Percentiles rank a stretch among this genome's conserved stretches.
phyloP scores from a whole-genome alignment of 2,329 filamentous ascomycete genomes.

The Leptosphaerulina australis region DNA sequence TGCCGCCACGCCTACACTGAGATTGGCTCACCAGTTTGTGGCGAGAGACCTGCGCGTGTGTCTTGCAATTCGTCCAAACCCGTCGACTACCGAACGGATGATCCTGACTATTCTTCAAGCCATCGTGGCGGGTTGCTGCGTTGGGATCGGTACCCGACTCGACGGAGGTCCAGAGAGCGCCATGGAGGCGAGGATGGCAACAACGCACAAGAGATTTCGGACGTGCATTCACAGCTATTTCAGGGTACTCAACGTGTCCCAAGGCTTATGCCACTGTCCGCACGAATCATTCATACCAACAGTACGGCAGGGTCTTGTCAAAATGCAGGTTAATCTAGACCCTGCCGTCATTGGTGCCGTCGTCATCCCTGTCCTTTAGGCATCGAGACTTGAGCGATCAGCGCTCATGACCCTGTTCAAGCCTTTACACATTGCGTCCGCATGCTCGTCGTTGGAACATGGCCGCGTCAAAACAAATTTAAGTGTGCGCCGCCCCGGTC shows the following conservation, averaged over 20 bases:
- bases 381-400: constrained; percentile 35
- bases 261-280: constrained; percentile 11
- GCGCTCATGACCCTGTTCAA: constrained; percentile 26
- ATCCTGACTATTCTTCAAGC: constrained; percentile 8
- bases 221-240: constrained; percentile 18
- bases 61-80: constrained; percentile 19
- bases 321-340: constrained; percentile 25
- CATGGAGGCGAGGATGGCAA: constrained; percentile 11
- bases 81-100: constrained; percentile 3
- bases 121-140: constrained; percentile 11
- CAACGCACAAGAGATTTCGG: constrained; percentile 11
- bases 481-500: constrained; percentile 27
- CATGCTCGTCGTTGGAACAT: constrained; percentile 26
- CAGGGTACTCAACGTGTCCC: constrained; percentile 13
- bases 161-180: constrained; percentile 12
- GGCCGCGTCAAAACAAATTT: constrained; percentile 18
- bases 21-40: constrained; percentile 24
- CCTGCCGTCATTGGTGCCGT: no score
- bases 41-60: constrained; percentile 36
- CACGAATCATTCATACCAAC: constrained; percentile 19
- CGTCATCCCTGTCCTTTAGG: constrained; percentile 35
- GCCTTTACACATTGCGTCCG: constrained; percentile 22
- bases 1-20: constrained; percentile 7
- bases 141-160: constrained; percentile 14
- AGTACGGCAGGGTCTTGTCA: constrained; percentile 15